Conservation (phyloP, 2,329 filamentous ascomycete genomes). For the Penicillium carneum region DNA sequence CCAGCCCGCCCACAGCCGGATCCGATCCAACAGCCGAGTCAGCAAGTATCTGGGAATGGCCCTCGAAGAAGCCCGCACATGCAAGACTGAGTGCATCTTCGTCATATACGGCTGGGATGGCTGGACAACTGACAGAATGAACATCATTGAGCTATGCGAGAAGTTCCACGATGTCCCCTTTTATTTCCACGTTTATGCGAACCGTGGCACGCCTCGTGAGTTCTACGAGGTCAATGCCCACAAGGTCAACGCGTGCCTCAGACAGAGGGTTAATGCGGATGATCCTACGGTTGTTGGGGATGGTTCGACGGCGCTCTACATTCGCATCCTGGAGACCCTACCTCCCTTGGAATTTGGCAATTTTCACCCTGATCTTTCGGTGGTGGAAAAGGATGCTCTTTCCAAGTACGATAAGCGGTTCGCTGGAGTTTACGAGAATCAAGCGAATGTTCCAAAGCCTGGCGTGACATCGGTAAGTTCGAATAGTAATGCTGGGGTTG, state of each 20-base stretch:
- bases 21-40: neutral
- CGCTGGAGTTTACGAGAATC: neutral
- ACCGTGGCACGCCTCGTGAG: neutral
- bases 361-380: neutral
- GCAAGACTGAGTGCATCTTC: slow-evolving; percentile 10
- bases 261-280: neutral
- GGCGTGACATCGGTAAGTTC: neutral
- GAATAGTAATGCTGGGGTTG: neutral
- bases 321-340: slow-evolving; percentile 12
- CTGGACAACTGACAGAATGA: slow-evolving; percentile 8
- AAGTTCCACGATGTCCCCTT: slow-evolving; percentile 5
- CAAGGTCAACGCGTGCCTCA: slow-evolving; percentile 1
- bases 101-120: slow-evolving; percentile 14
- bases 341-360: neutral
- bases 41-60: neutral
- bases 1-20: neutral
- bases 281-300: slow-evolving; percentile 2
- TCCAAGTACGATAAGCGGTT: slow-evolving; percentile 8
- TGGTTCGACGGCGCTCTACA: slow-evolving; percentile 5
- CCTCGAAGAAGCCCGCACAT: slow-evolving; percentile 11
- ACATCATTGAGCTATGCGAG: neutral
- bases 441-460: neutral
- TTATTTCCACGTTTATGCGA: slow-evolving; percentile 12
- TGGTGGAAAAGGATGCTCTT: neutral
- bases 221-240: slow-evolving; percentile 15